These are phyloP conservation scores for Lentinula boryana DNA, from an alignment of 768 basidiomycete species.

Conservation along the genomic window DNA sequence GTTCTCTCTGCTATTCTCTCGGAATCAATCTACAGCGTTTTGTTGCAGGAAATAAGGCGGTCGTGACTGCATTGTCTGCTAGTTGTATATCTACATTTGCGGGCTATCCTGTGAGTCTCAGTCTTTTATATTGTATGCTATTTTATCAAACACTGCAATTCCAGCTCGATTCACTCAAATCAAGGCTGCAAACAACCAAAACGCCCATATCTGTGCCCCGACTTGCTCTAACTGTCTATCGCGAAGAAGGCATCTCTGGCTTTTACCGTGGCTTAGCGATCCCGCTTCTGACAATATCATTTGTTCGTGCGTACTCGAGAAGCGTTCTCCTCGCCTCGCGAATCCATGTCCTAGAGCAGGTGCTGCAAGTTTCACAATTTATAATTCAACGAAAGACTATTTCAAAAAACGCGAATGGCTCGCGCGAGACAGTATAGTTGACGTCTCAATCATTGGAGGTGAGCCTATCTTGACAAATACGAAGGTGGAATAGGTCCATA, in stretches of 20 bases:
- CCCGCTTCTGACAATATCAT: slow-evolving; percentile 91
- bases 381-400: slow-evolving; percentile 75
- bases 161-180: slow-evolving; percentile 92
- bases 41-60: slow-evolving; percentile 69
- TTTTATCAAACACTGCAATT: neutral
- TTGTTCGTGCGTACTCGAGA: slow-evolving; percentile 72
- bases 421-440: slow-evolving; percentile 49
- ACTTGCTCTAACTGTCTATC: slow-evolving; percentile 68
- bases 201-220: slow-evolving; percentile 66
- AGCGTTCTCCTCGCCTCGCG: slow-evolving; percentile 6
- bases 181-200: slow-evolving; percentile 81
- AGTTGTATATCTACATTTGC: slow-evolving; percentile 91
- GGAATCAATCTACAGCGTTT: slow-evolving; percentile 11
- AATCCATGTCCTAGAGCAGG: slow-evolving; percentile 34
- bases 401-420: slow-evolving; percentile 57
- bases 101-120: slow-evolving; percentile 65
- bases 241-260: slow-evolving; percentile 81
- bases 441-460: slow-evolving; percentile 66
- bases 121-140: neutral
- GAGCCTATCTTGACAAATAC: neutral
- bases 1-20: neutral
- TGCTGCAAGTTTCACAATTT: slow-evolving; percentile 89
- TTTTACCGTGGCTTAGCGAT: slow-evolving; percentile 92
- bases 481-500: neutral
- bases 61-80: slow-evolving; percentile 86